phyloP scores from a whole-genome alignment of 2,329 filamentous ascomycete species.

The Aspergillus sp. region DNA sequence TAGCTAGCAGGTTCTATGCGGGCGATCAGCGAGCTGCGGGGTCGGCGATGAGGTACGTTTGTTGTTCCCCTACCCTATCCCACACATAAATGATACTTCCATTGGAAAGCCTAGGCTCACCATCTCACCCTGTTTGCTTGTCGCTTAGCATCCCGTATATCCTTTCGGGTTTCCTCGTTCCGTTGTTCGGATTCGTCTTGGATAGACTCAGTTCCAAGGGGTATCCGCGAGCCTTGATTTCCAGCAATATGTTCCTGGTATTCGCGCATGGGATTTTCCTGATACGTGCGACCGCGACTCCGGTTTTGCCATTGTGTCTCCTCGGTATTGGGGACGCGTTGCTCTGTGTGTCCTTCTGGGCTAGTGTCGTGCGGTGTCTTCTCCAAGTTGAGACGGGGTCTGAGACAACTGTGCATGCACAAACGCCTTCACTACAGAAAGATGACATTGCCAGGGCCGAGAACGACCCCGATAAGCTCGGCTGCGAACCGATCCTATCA shows the following conservation, averaged over 20 bases:
- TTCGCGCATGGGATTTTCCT: background rate
- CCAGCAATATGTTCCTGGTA: background rate
- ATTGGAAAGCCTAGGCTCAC: too few relatives aligned
- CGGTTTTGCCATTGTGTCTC: background rate
- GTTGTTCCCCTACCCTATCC: too few relatives aligned
- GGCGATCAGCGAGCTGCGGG: conserved; percentile 1
- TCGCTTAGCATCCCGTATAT: background rate
- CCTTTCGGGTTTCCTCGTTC: background rate
- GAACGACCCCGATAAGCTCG: background rate
- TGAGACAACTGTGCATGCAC: background rate
- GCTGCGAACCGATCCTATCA: background rate
- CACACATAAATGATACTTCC: too few relatives aligned
- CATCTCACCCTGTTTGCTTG: too few relatives aligned
- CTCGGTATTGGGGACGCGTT: background rate
- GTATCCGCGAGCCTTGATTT: background rate
- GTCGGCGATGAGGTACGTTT: background rate
- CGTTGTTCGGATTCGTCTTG: background rate
- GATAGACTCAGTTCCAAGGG: background rate
- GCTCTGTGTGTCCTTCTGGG: background rate
- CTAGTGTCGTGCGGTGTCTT: background rate
- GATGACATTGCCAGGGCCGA: background rate
- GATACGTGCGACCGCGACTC: background rate
- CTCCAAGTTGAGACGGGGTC: background rate
- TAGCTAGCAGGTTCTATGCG: conserved; percentile 1
- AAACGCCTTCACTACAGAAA: background rate